Evolutionary conservation across 495 filamentous ascomycete species (phyloP), one percentile per base, ranked within the genome.

Genomic region (Penicillium angulare): DNA sequence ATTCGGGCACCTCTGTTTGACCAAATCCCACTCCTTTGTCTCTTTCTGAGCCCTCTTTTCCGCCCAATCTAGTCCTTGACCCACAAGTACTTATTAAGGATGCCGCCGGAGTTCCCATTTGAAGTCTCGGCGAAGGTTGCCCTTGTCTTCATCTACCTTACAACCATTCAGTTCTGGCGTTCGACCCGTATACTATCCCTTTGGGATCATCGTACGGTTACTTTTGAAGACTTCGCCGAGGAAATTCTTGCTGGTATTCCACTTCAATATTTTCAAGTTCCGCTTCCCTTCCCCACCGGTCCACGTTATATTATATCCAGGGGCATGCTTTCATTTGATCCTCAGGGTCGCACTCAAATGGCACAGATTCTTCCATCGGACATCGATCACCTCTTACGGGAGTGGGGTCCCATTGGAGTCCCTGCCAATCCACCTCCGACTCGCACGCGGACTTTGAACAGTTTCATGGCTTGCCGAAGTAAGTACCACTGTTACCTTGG

Each of bases 391-490:
- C 18, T 16, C 9, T n/a, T 38, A 16, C 5, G 5, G 9, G 34
- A 5, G 5, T 38, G 34, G 34, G 16, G 34, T 17, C 34, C 34
- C 9, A 7, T 5, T 9, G 34, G 34, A 18, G 4, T 17, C 8
- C n/a, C 34, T 0, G 18, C 34, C 3, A 7, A 16, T 3, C 5
- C 15, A 20, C 34, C 34, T 18, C n/a, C n/a, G 15, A 33, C 33
- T 16, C 8, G 35, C 17, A n/a, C 17, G 15, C 35, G 61, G n/a
- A 60, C 72, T 18, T 47, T 80, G 8, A 80, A 80, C 48, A 68
- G 65, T 22, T 80, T 68, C 52, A 78, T 80, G 55, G 66, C 65
- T 4, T 80, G 73, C 45, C 54, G 77, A 54, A 66, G 77, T 79
- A 67, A 62, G 73, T 68, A 20, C 20, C 5, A 12, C 22, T 21